phyloP scores from a whole-genome alignment of 805 yeast species.

The Dipodascus albidus region DNA sequence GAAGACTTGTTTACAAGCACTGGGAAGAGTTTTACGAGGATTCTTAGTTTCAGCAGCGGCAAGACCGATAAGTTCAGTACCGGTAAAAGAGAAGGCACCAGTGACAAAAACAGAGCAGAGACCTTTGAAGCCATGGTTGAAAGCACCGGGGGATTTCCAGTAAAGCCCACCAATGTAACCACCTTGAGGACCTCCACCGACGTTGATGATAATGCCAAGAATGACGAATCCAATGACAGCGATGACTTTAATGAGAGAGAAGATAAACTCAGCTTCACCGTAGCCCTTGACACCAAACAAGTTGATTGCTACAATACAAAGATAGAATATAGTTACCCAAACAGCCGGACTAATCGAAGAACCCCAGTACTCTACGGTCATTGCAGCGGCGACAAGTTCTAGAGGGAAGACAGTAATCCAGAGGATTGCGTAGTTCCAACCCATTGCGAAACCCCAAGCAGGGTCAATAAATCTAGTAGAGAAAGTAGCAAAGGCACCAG shows the following conservation, averaged over 20 bases:
- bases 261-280: slow-evolving; percentile 62
- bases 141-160: slow-evolving; percentile 62
- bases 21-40: slow-evolving; percentile 54
- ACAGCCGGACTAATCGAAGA: slow-evolving; percentile 45
- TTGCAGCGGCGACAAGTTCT: slow-evolving; percentile 50
- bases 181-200: slow-evolving; percentile 49
- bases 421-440: slow-evolving; percentile 53
- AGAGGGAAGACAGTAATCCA: slow-evolving; percentile 51
- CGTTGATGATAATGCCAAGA: slow-evolving; percentile 37
- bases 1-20: slow-evolving; percentile 65
- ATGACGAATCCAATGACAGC: slow-evolving; percentile 55
- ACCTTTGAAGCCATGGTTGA: slow-evolving; percentile 59
- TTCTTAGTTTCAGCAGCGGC: slow-evolving; percentile 62
- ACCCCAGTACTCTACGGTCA: slow-evolving; percentile 41
- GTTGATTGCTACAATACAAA: slow-evolving; percentile 37
- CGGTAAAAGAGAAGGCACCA: slow-evolving; percentile 64
- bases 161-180: slow-evolving; percentile 42
- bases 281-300: slow-evolving; percentile 49
- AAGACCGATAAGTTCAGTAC: slow-evolving; percentile 57
- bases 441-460: slow-evolving; percentile 53
- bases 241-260: slow-evolving; percentile 45
- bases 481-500: slow-evolving; percentile 47
- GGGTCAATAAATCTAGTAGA: slow-evolving; percentile 50
- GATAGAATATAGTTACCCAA: slow-evolving; percentile 47
- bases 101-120: slow-evolving; percentile 55